A percentile compares a stretch with the other conserved stretches of the same genome.
phyloP scores from a whole-genome alignment of 192 early-diverging fungal species.

The Podochytrium sp. region DNA sequence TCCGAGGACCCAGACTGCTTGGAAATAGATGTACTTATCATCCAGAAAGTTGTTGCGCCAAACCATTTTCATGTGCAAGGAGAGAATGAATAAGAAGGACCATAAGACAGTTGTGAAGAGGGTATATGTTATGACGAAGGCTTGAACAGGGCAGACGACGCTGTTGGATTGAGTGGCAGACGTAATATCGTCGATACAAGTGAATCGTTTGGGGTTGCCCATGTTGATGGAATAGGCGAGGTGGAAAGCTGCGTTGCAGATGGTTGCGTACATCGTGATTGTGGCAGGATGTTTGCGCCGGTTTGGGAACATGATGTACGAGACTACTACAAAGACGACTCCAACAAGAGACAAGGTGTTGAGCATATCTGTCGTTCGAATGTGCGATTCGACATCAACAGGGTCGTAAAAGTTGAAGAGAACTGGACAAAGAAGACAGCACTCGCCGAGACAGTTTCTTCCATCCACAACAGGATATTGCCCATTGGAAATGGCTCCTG shows the following conservation, averaged over 20 bases:
- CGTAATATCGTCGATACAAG: slow-evolving; percentile 1
- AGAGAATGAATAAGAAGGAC: neutral
- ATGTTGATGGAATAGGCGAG: neutral
- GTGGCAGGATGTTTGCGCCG: neutral
- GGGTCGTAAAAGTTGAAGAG: neutral
- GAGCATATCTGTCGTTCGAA: neutral
- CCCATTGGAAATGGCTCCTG: too few relatives aligned
- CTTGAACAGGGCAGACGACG: slow-evolving; percentile 6
- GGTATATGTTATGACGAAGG: neutral
- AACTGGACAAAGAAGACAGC: slow-evolving; percentile 8
- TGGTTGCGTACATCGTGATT: neutral
- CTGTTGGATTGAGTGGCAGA: neutral
- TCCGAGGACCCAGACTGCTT: neutral
- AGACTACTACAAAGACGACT: neutral
- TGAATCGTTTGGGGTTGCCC: neutral
- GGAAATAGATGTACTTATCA: neutral
- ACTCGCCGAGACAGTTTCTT: neutral
- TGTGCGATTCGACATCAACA: neutral
- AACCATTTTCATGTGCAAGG: neutral
- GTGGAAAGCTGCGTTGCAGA: neutral
- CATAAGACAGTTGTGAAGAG: neutral
- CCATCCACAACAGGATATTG: neutral
- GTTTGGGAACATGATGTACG: slow-evolving; percentile 19
- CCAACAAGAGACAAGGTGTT: neutral
- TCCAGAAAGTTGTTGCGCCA: neutral